Conservation (phyloP, 2,329 filamentous ascomycete genomes). For the Colletotrichum orbiculare region DNA sequence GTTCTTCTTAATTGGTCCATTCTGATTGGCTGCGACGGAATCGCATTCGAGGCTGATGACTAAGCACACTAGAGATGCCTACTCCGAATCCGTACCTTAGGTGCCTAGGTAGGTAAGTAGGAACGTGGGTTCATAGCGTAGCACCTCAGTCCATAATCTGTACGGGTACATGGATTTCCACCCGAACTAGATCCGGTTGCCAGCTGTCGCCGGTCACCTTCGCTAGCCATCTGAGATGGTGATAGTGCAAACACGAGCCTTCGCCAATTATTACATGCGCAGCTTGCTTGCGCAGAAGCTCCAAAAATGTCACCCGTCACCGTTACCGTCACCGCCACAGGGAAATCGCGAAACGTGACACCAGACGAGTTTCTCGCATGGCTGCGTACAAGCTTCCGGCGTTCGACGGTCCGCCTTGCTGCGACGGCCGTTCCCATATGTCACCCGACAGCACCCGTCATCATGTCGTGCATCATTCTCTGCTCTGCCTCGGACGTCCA, state of each 20-base stretch:
- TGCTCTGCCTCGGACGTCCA: not conserved
- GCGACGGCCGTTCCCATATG: not conserved
- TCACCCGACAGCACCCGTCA: not conserved
- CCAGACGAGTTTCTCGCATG: not conserved
- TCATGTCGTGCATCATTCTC: constrained; percentile 24
- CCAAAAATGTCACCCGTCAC: not conserved
- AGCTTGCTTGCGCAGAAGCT: not conserved
- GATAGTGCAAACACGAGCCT: too few relatives aligned
- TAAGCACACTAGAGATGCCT: constrained; percentile 6
- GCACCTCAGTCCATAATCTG: too few relatives aligned
- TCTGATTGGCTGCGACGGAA: constrained; percentile 56
- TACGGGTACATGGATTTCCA: not conserved
- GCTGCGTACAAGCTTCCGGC: constrained; percentile 9
- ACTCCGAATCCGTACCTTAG: too few relatives aligned
- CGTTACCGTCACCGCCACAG: constrained; percentile 14
- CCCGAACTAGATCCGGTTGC: not conserved
- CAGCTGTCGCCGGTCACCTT: constrained; percentile 1
- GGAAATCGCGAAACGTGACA: not conserved
- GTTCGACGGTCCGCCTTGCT: not conserved
- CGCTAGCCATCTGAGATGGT: too few relatives aligned
- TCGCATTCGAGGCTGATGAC: constrained; percentile 18
- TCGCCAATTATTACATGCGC: too few relatives aligned
- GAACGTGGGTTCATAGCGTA: too few relatives aligned
- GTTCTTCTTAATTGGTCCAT: constrained; percentile 60
- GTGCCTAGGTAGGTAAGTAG: too few relatives aligned